Percentiles rank a stretch among this genome's conserved stretches.
phyloP scores from a whole-genome alignment of 352 stramenopile species.

The Phytophthora megakarya region DNA sequence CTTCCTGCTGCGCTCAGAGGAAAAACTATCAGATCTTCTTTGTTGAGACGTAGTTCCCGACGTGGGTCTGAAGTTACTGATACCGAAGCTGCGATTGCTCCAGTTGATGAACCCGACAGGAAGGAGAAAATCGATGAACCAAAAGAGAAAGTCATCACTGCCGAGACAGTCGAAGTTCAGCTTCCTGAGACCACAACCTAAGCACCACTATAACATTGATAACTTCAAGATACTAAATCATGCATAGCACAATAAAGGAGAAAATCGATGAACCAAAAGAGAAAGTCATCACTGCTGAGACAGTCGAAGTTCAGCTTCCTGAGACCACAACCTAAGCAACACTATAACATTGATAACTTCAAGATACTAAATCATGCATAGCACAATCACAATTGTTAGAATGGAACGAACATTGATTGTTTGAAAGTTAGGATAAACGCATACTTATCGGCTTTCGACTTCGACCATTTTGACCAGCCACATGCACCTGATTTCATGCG shows the following conservation, averaged over 20 bases:
- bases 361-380: too few relatives aligned
- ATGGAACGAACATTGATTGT: neutral
- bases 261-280: slow-evolving; percentile 44
- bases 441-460: neutral
- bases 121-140: slow-evolving; percentile 50
- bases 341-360: neutral
- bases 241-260: too few relatives aligned
- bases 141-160: slow-evolving; percentile 2
- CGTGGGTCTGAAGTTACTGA: slow-evolving; percentile 12
- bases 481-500: neutral
- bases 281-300: slow-evolving; percentile 1
- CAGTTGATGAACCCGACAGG: slow-evolving; percentile 27
- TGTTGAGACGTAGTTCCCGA: slow-evolving; percentile 18
- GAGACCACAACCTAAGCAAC: slow-evolving; percentile 10
- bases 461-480: neutral
- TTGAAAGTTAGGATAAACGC: neutral
- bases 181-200: slow-evolving; percentile 12
- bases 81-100: slow-evolving; percentile 8
- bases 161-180: slow-evolving; percentile 23
- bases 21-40: slow-evolving; percentile 3
- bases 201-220: too few relatives aligned
- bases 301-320: slow-evolving; percentile 21
- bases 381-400: neutral
- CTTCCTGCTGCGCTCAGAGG: slow-evolving; percentile 13
- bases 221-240: neutral